These are phyloP conservation scores for Clavaria fumosa DNA, from an alignment of 768 basidiomycete genomes.

Conservation along the genomic window DNA sequence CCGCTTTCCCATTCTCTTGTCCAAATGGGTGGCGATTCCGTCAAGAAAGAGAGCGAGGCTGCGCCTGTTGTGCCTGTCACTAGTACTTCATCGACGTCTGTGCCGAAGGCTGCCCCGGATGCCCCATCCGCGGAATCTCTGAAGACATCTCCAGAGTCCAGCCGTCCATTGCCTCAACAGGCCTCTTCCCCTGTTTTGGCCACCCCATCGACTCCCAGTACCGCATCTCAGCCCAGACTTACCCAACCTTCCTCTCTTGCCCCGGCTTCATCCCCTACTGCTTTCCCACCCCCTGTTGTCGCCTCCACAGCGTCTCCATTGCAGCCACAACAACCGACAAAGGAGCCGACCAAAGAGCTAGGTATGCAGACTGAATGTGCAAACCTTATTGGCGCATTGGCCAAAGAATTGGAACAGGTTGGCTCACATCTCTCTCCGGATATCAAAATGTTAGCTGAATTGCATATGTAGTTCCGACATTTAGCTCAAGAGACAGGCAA, in stretches of 20 bases:
- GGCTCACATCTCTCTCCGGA: slow-evolving; percentile 14
- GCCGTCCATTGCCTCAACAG: too few relatives aligned
- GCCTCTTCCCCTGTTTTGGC: too few relatives aligned
- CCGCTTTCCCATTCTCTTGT: slow-evolving; percentile 33
- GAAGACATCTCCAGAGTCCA: too few relatives aligned
- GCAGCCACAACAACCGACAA: too few relatives aligned
- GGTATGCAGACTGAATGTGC: slow-evolving; percentile 58
- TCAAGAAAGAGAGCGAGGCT: neutral
- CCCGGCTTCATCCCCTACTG: too few relatives aligned
- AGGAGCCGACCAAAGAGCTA: slow-evolving; percentile 27
- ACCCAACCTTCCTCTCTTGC: too few relatives aligned
- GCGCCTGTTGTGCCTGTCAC: slow-evolving; percentile 3
- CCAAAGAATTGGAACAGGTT: slow-evolving; percentile 44
- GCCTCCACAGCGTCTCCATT: too few relatives aligned
- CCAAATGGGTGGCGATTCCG: slow-evolving; percentile 2
- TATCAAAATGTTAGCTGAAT: slow-evolving; percentile 2
- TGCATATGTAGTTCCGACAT: slow-evolving; percentile 25
- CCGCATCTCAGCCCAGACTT: too few relatives aligned
- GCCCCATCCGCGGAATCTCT: too few relatives aligned
- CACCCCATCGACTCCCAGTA: too few relatives aligned
- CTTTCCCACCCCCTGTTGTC: too few relatives aligned
- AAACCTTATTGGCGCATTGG: slow-evolving; percentile 30
- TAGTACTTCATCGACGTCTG: neutral
- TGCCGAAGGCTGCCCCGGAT: too few relatives aligned
- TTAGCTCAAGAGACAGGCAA: slow-evolving; percentile 25